phyloP scores from a whole-genome alignment of 1,284 basidiomycete genomes.

The Microbotryum scabiosae region DNA sequence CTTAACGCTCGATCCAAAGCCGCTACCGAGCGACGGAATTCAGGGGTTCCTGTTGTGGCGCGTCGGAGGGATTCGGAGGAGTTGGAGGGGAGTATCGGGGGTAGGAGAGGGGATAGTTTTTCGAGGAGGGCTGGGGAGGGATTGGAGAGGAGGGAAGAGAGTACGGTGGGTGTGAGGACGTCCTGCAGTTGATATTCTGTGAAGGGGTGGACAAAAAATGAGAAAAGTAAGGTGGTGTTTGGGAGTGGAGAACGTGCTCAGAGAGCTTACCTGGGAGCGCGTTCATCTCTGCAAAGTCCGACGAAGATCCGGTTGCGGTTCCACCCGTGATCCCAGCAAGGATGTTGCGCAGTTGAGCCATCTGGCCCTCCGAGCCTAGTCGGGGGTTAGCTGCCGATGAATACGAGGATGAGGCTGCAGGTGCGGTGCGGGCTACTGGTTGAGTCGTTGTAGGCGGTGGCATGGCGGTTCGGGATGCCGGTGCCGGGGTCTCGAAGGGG shows the following conservation, averaged over 20 bases:
- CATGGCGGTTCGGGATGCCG: neutral
- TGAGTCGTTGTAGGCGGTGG: constrained; percentile 1
- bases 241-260: neutral
- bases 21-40: constrained; percentile 21
- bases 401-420: neutral
- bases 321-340: constrained; percentile 8
- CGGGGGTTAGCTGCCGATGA: neutral
- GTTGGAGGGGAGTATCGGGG: constrained; percentile 11
- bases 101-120: constrained; percentile 26
- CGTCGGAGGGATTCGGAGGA: constrained; percentile 17
- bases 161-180: constrained; percentile 26
- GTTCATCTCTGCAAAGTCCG: neutral
- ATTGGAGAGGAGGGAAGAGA: constrained; percentile 23
- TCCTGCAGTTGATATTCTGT: constrained; percentile 28
- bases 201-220: neutral
- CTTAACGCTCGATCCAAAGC: constrained; percentile 31
- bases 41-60: constrained; percentile 22
- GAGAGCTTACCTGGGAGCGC: constrained; percentile 7
- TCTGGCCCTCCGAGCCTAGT: constrained; percentile 4
- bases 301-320: neutral
- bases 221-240: constrained; percentile 5
- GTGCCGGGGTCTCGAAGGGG: neutral
- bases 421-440: neutral
- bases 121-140: constrained; percentile 19
- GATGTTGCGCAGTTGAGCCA: constrained; percentile 19